phyloP scores from a whole-genome alignment of 2,329 filamentous ascomycete species.

The Exophiala mesophila region DNA sequence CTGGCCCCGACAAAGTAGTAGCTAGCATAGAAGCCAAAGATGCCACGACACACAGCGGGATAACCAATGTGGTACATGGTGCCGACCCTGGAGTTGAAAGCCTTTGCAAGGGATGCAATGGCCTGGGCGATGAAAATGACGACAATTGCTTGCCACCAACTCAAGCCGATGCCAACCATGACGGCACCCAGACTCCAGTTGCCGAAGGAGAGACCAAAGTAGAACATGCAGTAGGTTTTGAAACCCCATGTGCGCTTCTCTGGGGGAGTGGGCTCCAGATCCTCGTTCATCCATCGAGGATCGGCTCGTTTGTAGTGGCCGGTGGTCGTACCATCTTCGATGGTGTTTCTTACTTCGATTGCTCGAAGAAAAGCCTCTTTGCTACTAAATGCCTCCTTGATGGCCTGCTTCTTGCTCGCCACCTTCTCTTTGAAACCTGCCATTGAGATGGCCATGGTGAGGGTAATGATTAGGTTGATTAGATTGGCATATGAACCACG shows the following conservation, averaged over 20 bases:
- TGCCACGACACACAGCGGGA: constrained; percentile 67
- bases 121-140: background rate
- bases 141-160: background rate
- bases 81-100: constrained; percentile 25
- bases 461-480: no score
- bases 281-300: constrained; percentile 32
- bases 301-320: no score
- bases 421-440: no score
- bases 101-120: background rate
- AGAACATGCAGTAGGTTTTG: background rate
- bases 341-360: no score
- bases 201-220: background rate
- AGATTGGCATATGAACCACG: no score
- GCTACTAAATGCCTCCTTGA: no score
- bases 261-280: constrained; percentile 29
- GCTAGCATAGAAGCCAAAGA: constrained; percentile 82
- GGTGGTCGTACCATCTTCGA: no score
- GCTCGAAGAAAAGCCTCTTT: no score
- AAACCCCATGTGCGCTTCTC: constrained; percentile 29
- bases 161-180: background rate
- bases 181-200: background rate
- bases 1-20: constrained; percentile 85
- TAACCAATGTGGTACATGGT: constrained; percentile 76
- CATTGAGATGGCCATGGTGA: no score
- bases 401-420: no score